Base-by-base conservation (phyloP, 768 basidiomycete genomes). In the Leccinum imitatum region DNA sequence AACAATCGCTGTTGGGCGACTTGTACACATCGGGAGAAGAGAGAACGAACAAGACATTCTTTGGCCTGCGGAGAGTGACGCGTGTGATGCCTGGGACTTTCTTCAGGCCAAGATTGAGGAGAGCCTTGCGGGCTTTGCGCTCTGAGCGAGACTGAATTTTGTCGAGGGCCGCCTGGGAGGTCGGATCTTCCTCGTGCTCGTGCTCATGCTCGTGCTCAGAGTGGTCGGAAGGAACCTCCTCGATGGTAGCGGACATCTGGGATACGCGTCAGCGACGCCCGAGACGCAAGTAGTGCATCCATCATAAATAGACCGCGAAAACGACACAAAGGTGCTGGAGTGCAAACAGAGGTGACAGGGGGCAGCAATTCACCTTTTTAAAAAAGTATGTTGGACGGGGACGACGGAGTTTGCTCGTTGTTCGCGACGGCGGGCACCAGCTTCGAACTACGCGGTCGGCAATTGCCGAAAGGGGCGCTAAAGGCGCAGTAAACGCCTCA, bases 1-100 rank as follows among this genome's bases (percentile, higher is more conserved):
- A 98, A 77, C 91, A 93, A 78, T 99, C 97, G 72, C 93, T 94
- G 79, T 93, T 95, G 47, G 90, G 87, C 53, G 92, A 94, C 82
- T 98, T 98, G 87, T 91, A 99, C 56, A 99, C 97, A 65, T 99
- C 97, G 39, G 97, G 97, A 54, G 88, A 80, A 56, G 92, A 86
- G 68, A 99, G 84, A 61, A 98, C 95, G 73, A 98, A 91, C 63
- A 98, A 86, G 63, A 96, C 94, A 73, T 94, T 95, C 80, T 98
- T 98, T 53, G 97, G 92, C 75, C 95, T 84, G 73, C 95, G 82
- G 69, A 99, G 82, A 59, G 94, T 96, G 56, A 99, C 97, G 58
- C 97, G 86, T 68, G 93, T 97, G 76, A 99, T 98, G 67, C 85
- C 88, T 59, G 89, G 85, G 58, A 99, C 90, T 76, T 86, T 89